Evolutionary conservation across 306 rosid species (phyloP), one percentile per base, ranked within the genome.

Genomic region (Hippophae rhamnoides): DNA sequence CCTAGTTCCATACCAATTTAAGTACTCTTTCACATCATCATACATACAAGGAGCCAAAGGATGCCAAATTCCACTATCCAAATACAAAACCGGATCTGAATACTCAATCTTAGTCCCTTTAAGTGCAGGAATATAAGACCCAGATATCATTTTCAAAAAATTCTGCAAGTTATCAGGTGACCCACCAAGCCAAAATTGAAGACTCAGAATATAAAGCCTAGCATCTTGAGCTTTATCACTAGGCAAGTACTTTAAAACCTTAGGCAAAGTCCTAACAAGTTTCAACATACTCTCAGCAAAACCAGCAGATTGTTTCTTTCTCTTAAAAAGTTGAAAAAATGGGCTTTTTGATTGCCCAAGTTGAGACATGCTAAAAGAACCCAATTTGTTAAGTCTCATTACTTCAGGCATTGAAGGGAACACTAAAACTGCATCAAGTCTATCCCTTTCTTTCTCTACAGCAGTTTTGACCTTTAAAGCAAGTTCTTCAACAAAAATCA

Each of bases 391-490:
- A 3, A 93, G 79, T 66, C 99, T 84, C 99, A 93, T 88, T 8
- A 93, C 99, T 47, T 93, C 97, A 47, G 99, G 99, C 99, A 93
- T 93, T 63, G 99, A 93, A 41, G 99, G 99, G 43, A 93, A 93
- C 73, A 93, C 99, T 68, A 88, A 58, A 41, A 93, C 99, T 13
- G 99, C 99, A 61, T 93, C 95, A 56, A 93, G 86, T 41, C 95
- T 76, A 8, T 93, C 99, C 68, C 97, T 72, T 25, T 88, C 85
- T 58, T 82, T 84, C 80, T 93, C 99, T 55, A 93, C 99, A 0
- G 97, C 99, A 5, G 73, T 76, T 64, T 84, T 93, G 10, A 93
- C 86, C 62, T 80, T 88, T 9, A 93, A 64, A 11, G 99, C 99
- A 41, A 93, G 94, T 76, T 93, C 99, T 74, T 93, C 99, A 6